Base-by-base conservation (phyloP, 805 yeast genomes). In the Cyberlindnera mississippiensis region DNA sequence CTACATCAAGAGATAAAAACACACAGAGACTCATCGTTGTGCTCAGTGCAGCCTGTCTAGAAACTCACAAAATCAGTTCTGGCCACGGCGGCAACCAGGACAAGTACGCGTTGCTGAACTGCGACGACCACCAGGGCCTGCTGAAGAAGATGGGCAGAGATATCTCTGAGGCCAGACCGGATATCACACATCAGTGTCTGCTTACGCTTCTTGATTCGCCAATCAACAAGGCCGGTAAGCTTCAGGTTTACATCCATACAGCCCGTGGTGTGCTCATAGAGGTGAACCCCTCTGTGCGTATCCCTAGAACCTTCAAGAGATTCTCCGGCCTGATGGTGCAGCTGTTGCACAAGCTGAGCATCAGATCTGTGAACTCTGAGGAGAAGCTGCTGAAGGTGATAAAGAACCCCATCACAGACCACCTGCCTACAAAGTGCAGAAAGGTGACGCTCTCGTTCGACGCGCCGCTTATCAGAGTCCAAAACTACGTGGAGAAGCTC, bases 271-370 rank as follows among this genome's bases (percentile, higher is more conserved):
- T 93, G 12, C 77, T 93, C 48, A 79, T 93, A 55, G 99, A 93
- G 64, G 96, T 93, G 46, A 93, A 91, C 62, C 99, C 99, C 34
- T 76, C 86, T 28, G 97, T 93, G 41, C 84, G 99, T 64, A 93
- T 93, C 53, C 99, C 99, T 49, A 84, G 99, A 72, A 93, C 99
- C 1, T 93, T 93, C 70, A 93, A 93, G 67, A 82, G 99, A 65
- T 93, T 93, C 62, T 86, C 96, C 3, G 99, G 99, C 6, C 76
- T 93, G 53, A 93, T 93, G 98, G 99, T 93, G 35, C 99, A 93
- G 66, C 73, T 93, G 42, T 73, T 93, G 55, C 98, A 93, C 64
- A 85, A 88, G 66, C 73, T 93, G 52, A 84, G 95, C 38, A 93
- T 93, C 57, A 80, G 96, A 56, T 85, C 96, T 13, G 97, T 93